Evolutionary conservation across 2,329 filamentous ascomycete genomes (phyloP).

Genomic region (Aspergillus tamarii): DNA sequence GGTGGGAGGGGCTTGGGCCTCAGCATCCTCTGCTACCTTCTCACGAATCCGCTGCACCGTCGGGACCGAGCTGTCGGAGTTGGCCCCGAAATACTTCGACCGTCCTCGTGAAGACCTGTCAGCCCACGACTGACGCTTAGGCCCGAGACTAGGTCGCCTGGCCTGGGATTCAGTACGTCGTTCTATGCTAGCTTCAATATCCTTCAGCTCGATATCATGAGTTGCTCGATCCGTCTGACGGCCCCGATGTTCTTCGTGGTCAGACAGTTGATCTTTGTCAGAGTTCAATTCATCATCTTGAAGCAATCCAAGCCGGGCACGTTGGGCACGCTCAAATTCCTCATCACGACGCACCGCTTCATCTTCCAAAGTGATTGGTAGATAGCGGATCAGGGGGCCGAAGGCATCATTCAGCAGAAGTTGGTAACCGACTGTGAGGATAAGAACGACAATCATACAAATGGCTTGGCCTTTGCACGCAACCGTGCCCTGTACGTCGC

Average conservation of each 20-base stretch:
- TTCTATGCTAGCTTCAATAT: slow-evolving; percentile 34
- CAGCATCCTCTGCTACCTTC: slow-evolving; percentile 59
- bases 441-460: slow-evolving; percentile 75
- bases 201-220: slow-evolving; percentile 53
- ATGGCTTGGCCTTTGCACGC: slow-evolving; percentile 77
- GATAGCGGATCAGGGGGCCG: slow-evolving; percentile 79
- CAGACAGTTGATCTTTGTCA: slow-evolving; percentile 38
- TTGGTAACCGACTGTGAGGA: slow-evolving; percentile 78
- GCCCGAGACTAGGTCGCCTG: slow-evolving; percentile 28
- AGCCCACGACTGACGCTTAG: slow-evolving; percentile 46
- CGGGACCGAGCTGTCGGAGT: slow-evolving; percentile 37
- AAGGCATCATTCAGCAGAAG: slow-evolving; percentile 81
- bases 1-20: slow-evolving; percentile 65
- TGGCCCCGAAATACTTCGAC: slow-evolving; percentile 43
- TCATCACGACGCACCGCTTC: slow-evolving; percentile 90
- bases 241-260: slow-evolving; percentile 48
- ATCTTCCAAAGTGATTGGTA: slow-evolving; percentile 94
- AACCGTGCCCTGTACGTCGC: slow-evolving; percentile 56
- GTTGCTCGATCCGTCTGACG: slow-evolving; percentile 42
- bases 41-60: slow-evolving; percentile 39
- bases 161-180: slow-evolving; percentile 19
- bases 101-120: slow-evolving; percentile 44
- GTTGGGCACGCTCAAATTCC: slow-evolving; percentile 80
- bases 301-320: slow-evolving; percentile 65
- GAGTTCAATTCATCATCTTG: slow-evolving; percentile 45